phyloP scores from a whole-genome alignment of 805 yeast genomes.

The Komagataella pastoris region DNA sequence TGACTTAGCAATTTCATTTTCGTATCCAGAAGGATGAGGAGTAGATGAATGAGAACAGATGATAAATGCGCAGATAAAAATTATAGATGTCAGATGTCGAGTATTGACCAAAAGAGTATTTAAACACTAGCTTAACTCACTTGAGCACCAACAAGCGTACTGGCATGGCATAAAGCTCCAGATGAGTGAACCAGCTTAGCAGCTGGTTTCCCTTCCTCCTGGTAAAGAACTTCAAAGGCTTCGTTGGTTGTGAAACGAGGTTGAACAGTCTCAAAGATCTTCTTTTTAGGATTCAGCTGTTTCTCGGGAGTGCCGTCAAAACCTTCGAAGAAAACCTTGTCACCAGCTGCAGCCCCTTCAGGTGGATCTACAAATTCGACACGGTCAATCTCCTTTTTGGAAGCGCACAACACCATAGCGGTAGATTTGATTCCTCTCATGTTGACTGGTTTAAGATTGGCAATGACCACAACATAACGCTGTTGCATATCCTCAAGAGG shows the following conservation, averaged over 20 bases:
- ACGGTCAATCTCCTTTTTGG: slow-evolving; percentile 37
- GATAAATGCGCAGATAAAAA: neutral
- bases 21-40: neutral
- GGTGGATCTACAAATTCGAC: slow-evolving; percentile 97
- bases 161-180: slow-evolving; percentile 68
- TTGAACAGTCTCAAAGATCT: slow-evolving; percentile 92
- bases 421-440: slow-evolving; percentile 95
- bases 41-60: neutral
- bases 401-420: slow-evolving; percentile 96
- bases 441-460: slow-evolving; percentile 93
- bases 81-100: neutral
- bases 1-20: slow-evolving; percentile 48
- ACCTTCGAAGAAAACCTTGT: slow-evolving; percentile 89
- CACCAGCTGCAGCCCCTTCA: slow-evolving; percentile 86
- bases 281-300: slow-evolving; percentile 94
- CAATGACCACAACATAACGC: slow-evolving; percentile 80
- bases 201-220: slow-evolving; percentile 63
- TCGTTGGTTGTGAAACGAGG: slow-evolving; percentile 80
- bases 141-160: slow-evolving; percentile 59
- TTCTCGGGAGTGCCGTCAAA: slow-evolving; percentile 82
- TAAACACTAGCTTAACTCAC: slow-evolving; percentile 42
- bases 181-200: slow-evolving; percentile 62
- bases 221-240: slow-evolving; percentile 64
- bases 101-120: neutral
- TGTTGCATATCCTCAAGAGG: slow-evolving; percentile 93